Evolutionary conservation across 2,329 filamentous ascomycete genomes (phyloP).

Genomic region (Ilyonectria robusta): DNA sequence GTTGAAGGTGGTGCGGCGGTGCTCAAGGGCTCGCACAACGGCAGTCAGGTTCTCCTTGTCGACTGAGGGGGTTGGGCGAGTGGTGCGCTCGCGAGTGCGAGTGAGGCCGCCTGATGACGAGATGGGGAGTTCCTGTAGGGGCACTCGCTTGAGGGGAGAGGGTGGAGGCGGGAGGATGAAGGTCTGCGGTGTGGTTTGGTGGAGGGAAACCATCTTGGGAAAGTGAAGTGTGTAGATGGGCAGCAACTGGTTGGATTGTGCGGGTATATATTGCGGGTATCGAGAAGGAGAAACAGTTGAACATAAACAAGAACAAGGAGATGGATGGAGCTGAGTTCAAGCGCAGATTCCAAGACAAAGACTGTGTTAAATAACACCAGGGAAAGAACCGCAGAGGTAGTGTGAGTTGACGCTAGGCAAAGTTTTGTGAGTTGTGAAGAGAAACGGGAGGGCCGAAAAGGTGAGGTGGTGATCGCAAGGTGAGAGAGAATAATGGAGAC

Average conservation of each 20-base stretch:
- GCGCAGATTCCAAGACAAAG: not conserved
- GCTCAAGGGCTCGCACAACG: constrained; percentile 32
- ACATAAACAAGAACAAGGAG: not conserved
- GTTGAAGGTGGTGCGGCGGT: constrained; percentile 26
- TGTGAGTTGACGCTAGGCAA: not conserved
- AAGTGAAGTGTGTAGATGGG: not conserved
- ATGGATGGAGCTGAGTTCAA: not conserved
- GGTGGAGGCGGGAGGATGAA: constrained; percentile 15
- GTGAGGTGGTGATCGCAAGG: constrained; percentile 6
- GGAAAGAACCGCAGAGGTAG: not conserved
- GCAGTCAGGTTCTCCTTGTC: constrained; percentile 49
- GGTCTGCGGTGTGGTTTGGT: constrained; percentile 9
- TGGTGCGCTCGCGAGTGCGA: constrained; percentile 36
- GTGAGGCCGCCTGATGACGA: constrained; percentile 41
- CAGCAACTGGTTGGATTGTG: not conserved
- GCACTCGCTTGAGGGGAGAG: constrained; percentile 42
- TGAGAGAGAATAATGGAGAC: constrained; percentile 18
- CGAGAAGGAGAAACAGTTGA: not conserved
- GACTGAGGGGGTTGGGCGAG: constrained; percentile 43
- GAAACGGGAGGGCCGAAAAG: not conserved
- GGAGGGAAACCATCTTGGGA: constrained; percentile 36
- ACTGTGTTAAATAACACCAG: not conserved
- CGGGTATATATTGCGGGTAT: not conserved
- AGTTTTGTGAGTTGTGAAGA: not conserved
- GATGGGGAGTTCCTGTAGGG: constrained; percentile 48